These are phyloP conservation scores for Prunus davidiana DNA, from an alignment of 306 rosid genomes.

Conservation along the genomic window DNA sequence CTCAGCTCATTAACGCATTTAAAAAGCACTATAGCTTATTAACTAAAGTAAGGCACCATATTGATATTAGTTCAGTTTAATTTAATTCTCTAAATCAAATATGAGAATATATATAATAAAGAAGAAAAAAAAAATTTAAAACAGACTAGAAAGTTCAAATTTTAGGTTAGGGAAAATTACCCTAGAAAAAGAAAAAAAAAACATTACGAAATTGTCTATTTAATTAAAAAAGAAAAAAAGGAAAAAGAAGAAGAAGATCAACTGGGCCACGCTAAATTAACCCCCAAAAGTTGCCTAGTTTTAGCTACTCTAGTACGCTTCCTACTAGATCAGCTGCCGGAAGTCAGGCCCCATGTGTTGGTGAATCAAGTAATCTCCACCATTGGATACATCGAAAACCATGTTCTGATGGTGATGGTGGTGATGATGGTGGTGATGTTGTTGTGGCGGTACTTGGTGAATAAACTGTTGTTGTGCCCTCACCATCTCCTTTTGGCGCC, in stretches of 20 bases:
- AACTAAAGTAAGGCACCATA: too few species aligned
- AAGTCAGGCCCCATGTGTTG: slow-evolving; percentile 62
- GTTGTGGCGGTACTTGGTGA: slow-evolving; percentile 19
- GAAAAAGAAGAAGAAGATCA: neutral
- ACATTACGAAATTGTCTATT: slow-evolving; percentile 19
- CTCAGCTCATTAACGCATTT: neutral
- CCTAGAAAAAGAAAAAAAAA: neutral
- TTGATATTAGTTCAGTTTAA: neutral
- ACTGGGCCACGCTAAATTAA: slow-evolving; percentile 13
- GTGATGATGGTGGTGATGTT: slow-evolving; percentile 34
- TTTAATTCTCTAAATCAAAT: neutral
- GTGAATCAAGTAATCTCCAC: slow-evolving; percentile 78
- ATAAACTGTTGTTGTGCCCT: slow-evolving; percentile 32
- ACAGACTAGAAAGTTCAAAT: neutral
- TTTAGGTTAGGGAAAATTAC: slow-evolving; percentile 1
- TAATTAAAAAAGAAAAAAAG: neutral
- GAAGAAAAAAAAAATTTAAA: neutral
- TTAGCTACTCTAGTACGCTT: slow-evolving; percentile 23
- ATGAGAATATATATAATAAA: neutral
- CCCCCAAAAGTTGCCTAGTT: slow-evolving; percentile 19
- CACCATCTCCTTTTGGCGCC: slow-evolving; percentile 79
- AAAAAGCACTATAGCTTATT: neutral
- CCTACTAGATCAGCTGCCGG: slow-evolving; percentile 55
- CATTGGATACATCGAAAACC: slow-evolving; percentile 61
- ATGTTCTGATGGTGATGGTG: slow-evolving; percentile 45